phyloP scores from a whole-genome alignment of 305 asterid genomes.

The Fraxinus baroniana region DNA sequence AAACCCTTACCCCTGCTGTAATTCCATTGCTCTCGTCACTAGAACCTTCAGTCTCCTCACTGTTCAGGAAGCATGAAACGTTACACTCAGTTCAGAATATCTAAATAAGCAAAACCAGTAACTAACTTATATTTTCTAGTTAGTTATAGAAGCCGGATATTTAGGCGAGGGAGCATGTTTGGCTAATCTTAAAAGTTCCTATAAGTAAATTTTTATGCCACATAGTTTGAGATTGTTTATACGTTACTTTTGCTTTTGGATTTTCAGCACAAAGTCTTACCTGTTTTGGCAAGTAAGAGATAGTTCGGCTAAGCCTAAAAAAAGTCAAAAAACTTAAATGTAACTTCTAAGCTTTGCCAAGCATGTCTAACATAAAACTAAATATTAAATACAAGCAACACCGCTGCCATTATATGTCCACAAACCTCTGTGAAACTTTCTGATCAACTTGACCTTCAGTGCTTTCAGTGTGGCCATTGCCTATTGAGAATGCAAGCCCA shows the following conservation, averaged over 20 bases:
- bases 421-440: conserved; percentile 68
- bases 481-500: conserved; percentile 82
- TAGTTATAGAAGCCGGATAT: neutral
- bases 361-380: neutral
- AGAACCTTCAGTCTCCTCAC: conserved; percentile 74
- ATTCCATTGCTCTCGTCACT: conserved; percentile 83
- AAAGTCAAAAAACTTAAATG: neutral
- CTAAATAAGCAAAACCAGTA: conserved; percentile 8
- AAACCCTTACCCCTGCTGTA: conserved; percentile 49
- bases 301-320: neutral
- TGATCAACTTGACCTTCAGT: conserved; percentile 60
- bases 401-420: conserved; percentile 17
- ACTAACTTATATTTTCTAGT: neutral
- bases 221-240: neutral
- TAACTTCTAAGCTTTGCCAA: neutral
- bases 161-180: neutral
- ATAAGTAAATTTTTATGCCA: neutral
- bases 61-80: conserved; percentile 33
- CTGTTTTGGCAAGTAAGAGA: neutral
- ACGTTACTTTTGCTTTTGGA: neutral
- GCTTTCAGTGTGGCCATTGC: conserved; percentile 58
- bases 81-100: conserved; percentile 11
- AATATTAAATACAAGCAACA: neutral
- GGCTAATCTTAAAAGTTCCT: neutral
- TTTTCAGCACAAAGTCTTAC: neutral